A percentile compares a stretch with the other conserved stretches of the same genome.
phyloP scores from a whole-genome alignment of 192 early-diverging fungal species.

The Kickxella alabastrina region DNA sequence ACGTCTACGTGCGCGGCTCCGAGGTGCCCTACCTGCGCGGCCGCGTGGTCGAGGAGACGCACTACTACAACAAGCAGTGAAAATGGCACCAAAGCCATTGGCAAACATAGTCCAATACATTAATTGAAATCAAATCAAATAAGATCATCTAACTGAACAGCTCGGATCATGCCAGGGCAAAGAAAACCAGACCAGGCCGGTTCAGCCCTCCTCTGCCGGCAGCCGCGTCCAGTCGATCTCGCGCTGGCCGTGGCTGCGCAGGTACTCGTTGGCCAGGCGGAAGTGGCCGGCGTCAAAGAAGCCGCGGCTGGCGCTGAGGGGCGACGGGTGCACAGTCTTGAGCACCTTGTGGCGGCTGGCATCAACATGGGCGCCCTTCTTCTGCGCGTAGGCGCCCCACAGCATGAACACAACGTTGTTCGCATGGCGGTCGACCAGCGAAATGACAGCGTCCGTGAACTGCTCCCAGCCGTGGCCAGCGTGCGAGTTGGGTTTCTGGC shows the following conservation, averaged over 20 bases:
- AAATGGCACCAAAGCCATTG: too few species aligned
- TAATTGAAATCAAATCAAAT: slow-evolving; percentile 1
- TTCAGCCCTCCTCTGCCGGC: too few species aligned
- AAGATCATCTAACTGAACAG: neutral
- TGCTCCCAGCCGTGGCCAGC: slow-evolving; percentile 76
- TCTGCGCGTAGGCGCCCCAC: slow-evolving; percentile 88
- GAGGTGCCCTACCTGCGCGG: slow-evolving; percentile 74
- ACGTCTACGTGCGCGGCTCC: slow-evolving; percentile 79
- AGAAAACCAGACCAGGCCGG: too few species aligned
- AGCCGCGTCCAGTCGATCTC: slow-evolving; percentile 37
- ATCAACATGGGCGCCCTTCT: slow-evolving; percentile 73
- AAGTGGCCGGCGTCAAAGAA: slow-evolving; percentile 88
- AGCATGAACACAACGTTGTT: slow-evolving; percentile 83
- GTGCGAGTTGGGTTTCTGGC: slow-evolving; percentile 77
- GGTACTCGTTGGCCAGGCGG: slow-evolving; percentile 81
- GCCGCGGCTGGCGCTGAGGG: slow-evolving; percentile 79
- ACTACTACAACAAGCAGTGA: slow-evolving; percentile 50
- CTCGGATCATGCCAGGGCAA: too few species aligned
- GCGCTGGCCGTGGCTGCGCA: slow-evolving; percentile 38
- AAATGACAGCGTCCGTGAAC: slow-evolving; percentile 82
- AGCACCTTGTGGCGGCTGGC: slow-evolving; percentile 80
- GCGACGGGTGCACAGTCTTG: slow-evolving; percentile 84
- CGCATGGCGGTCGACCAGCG: slow-evolving; percentile 60
- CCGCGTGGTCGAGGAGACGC: slow-evolving; percentile 75
- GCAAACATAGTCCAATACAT: neutral